Conservation (phyloP, 805 yeast species). For the Sugiyamaella boreocaroliniensis region DNA sequence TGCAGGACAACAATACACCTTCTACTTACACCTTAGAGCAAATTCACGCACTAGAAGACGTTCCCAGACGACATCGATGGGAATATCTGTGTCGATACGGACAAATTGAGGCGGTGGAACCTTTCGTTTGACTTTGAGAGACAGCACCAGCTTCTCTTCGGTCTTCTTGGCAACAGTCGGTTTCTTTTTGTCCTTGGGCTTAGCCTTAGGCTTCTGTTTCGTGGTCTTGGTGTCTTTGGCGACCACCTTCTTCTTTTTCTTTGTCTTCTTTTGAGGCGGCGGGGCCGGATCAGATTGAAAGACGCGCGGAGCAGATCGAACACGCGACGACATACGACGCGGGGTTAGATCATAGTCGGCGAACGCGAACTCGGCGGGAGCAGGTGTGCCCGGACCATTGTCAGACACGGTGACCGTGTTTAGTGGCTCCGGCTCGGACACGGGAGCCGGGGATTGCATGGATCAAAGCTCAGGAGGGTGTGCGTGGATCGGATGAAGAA, state of each 20-base stretch:
- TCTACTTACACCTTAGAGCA: slow-evolving; percentile 26
- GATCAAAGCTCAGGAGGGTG: too few species aligned
- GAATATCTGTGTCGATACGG: slow-evolving; percentile 20
- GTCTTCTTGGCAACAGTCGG: not conserved
- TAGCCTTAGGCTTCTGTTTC: slow-evolving; percentile 4
- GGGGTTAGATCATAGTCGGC: not conserved
- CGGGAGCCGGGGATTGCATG: too few species aligned
- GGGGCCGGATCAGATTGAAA: slow-evolving; percentile 13
- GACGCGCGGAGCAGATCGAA: slow-evolving; percentile 11
- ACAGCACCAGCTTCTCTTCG: slow-evolving; percentile 1
- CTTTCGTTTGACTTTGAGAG: slow-evolving; percentile 5
- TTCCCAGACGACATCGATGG: slow-evolving; percentile 29
- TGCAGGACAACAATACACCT: not conserved
- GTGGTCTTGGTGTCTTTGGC: slow-evolving; percentile 1
- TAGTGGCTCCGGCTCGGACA: not conserved
- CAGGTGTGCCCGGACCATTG: not conserved
- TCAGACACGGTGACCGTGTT: not conserved
- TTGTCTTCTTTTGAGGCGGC: slow-evolving; percentile 3
- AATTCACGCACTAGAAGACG: slow-evolving; percentile 33
- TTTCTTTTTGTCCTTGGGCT: slow-evolving; percentile 1
- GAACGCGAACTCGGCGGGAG: not conserved
- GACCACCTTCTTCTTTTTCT: slow-evolving; percentile 4
- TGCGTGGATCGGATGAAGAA: too few species aligned
- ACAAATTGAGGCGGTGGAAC: slow-evolving; percentile 13
- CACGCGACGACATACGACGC: slow-evolving; percentile 15